Evolutionary conservation across 1,139 yeast genomes (phyloP).

Genomic region (Suhomyces ambrosiae): DNA sequence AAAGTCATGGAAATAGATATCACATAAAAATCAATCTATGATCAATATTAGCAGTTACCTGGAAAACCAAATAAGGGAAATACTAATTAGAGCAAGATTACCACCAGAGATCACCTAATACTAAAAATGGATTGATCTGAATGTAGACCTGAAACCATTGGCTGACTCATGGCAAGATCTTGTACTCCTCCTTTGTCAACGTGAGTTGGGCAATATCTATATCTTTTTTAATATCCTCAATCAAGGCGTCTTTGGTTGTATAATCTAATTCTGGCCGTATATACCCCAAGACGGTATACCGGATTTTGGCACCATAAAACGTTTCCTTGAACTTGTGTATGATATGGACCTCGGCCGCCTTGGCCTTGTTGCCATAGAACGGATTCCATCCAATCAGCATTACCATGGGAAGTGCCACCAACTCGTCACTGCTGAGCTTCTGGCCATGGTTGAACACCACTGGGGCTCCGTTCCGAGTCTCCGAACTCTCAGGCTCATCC

Average conservation of each 20-base stretch:
- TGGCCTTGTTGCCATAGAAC: constrained; percentile 73
- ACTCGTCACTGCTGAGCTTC: constrained; percentile 40
- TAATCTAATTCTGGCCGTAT: constrained; percentile 90
- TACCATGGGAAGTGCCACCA: constrained; percentile 75
- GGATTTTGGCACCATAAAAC: constrained; percentile 83
- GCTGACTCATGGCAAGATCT: too few relatives aligned
- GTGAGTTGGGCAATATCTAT: constrained; percentile 64
- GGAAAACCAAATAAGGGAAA: too few relatives aligned
- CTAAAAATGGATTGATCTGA: too few relatives aligned
- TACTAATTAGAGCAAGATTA: too few relatives aligned
- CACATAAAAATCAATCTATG: too few relatives aligned
- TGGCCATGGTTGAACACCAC: constrained; percentile 66
- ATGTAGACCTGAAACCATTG: too few relatives aligned
- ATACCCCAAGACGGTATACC: constrained; percentile 77
- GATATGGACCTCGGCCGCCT: constrained; percentile 86
- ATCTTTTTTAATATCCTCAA: constrained; percentile 81
- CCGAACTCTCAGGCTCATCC: constrained; percentile 17
- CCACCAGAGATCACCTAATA: too few relatives aligned
- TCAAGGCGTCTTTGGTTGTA: constrained; percentile 82
- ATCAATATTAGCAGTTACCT: too few relatives aligned
- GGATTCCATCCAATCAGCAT: constrained; percentile 98
- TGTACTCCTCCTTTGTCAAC: constrained; percentile 33
- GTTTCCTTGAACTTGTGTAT: constrained; percentile 66
- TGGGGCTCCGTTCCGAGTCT: constrained; percentile 38
- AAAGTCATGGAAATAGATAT: too few relatives aligned